Base-by-base conservation (phyloP, 2,329 filamentous ascomycete genomes). In the Passalora sequoiae region DNA sequence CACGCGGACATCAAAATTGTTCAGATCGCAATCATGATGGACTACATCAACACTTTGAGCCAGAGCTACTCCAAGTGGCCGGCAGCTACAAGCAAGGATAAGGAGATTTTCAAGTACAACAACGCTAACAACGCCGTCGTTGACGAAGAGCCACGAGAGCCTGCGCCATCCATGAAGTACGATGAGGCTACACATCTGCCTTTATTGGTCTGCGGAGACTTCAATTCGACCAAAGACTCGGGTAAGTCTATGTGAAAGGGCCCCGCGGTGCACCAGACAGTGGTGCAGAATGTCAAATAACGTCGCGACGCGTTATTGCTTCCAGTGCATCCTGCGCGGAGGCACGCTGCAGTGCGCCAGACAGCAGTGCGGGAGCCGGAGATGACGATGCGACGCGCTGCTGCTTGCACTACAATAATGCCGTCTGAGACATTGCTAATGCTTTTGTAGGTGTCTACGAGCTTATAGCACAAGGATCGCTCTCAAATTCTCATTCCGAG, bases 361-460 rank as follows among this genome's bases (percentile, higher is more conserved):
- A n/a, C n/a, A n/a, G n/a, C n/a, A n/a, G n/a, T n/a, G n/a, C n/a
- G n/a, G n/a, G n/a, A n/a, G n/a, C n/a, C n/a, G n/a, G n/a, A n/a
- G n/a, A n/a, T n/a, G n/a, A n/a, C n/a, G n/a, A n/a, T n/a, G n/a
- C n/a, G n/a, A n/a, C n/a, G n/a, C n/a, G n/a, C n/a, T n/a, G n/a
- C n/a, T n/a, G n/a, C n/a, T n/a, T n/a, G n/a, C n/a, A n/a, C n/a
- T n/a, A n/a, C n/a, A n/a, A n/a, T n/a, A n/a, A n/a, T n/a, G n/a
- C n/a, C n/a, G n/a, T n/a, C n/a, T n/a, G n/a, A n/a, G n/a, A n/a
- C n/a, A n/a, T n/a, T n/a, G n/a, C n/a, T n/a, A n/a, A n/a, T n/a
- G n/a, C n/a, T n/a, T n/a, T n/a, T n/a, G n/a, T n/a, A n/a, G n/a
- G 88, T 31, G 89, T 96, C 1, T 95, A 94, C 65, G 89, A 96